Evolutionary conservation across 345 rosid species (phyloP).

Genomic region (Eucalyptus viminalis): DNA sequence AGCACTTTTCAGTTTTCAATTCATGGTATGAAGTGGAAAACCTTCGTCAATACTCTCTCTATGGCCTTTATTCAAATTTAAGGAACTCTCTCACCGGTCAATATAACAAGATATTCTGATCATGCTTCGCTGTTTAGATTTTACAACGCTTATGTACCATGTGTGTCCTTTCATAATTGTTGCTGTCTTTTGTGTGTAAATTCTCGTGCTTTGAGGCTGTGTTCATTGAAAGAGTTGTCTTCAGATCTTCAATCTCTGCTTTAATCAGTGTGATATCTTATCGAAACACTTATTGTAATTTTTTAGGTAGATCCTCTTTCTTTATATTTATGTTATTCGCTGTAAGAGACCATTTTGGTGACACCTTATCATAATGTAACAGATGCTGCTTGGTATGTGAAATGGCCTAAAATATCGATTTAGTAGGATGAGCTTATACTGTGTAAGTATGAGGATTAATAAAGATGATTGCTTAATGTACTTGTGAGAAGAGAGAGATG

Average conservation of each 20-base stretch:
- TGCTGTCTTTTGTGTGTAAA: background rate
- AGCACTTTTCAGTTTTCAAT: constrained; percentile 70
- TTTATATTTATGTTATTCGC: background rate
- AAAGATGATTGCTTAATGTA: background rate
- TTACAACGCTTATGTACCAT: background rate
- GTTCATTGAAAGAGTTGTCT: background rate
- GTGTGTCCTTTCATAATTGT: background rate
- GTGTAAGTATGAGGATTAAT: background rate
- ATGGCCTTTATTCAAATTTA: constrained; percentile 73
- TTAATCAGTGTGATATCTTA: background rate
- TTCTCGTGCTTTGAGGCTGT: background rate
- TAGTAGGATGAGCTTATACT: background rate
- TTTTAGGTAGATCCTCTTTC: background rate
- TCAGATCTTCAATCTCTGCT: background rate
- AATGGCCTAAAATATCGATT: background rate
- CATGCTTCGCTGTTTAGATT: background rate
- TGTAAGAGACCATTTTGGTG: background rate
- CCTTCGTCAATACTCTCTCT: constrained; percentile 86
- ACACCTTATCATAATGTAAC: background rate
- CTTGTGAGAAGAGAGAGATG: background rate
- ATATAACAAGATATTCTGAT: constrained; percentile 51
- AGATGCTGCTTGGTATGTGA: background rate
- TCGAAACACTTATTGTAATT: background rate
- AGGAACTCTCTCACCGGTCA: constrained; percentile 57
- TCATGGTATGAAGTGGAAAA: constrained; percentile 96